phyloP scores from a whole-genome alignment of 1,139 yeast species.

The Suhomyces panamericanus region DNA sequence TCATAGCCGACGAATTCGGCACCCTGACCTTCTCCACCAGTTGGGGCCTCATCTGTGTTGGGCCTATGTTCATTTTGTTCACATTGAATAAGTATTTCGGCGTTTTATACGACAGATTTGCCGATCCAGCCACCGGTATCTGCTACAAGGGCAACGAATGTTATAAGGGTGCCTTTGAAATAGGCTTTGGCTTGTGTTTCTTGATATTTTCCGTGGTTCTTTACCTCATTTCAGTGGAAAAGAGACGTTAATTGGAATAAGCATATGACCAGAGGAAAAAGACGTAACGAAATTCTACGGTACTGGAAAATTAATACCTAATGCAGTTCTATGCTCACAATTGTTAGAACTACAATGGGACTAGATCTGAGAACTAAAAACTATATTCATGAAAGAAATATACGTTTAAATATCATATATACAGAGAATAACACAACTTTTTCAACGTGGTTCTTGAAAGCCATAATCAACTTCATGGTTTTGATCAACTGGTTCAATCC shows the following conservation, averaged over 20 bases:
- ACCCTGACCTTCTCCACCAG: slow-evolving; percentile 42
- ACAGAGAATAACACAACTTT: slow-evolving; percentile 8
- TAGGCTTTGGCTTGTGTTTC: slow-evolving; percentile 30
- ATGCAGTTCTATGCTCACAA: no score
- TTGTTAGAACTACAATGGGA: no score
- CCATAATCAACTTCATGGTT: background rate
- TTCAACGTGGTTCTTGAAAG: slow-evolving; percentile 29
- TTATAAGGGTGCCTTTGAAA: slow-evolving; percentile 35
- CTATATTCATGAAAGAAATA: background rate
- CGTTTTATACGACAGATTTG: slow-evolving; percentile 35
- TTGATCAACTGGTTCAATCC: slow-evolving; percentile 34
- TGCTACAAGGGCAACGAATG: slow-evolving; percentile 42
- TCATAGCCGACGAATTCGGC: slow-evolving; percentile 48
- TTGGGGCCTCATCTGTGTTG: slow-evolving; percentile 50
- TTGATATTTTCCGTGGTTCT: slow-evolving; percentile 24
- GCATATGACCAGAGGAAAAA: background rate
- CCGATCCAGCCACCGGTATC: slow-evolving; percentile 32
- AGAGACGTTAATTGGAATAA: slow-evolving; percentile 10
- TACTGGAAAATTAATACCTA: no score
- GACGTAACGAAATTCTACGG: no score
- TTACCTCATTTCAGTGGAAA: slow-evolving; percentile 29
- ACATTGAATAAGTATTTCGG: slow-evolving; percentile 44
- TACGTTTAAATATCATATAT: slow-evolving; percentile 3
- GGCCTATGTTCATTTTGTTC: slow-evolving; percentile 39
- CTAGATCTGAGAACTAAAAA: background rate